phyloP scores from a whole-genome alignment of 495 filamentous ascomycete genomes.

The Penicillium cosmopolitanum region DNA sequence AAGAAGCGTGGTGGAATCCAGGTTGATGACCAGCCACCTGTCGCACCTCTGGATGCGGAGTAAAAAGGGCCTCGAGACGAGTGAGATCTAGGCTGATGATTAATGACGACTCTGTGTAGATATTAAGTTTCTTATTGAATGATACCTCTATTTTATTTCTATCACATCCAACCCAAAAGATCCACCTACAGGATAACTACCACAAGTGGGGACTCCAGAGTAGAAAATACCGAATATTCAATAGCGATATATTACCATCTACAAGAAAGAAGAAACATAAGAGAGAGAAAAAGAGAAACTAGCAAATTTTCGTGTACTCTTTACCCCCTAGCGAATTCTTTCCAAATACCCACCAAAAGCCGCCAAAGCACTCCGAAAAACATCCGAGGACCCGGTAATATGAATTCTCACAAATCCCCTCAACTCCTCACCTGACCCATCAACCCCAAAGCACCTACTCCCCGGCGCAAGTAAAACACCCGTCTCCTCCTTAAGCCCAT shows the following conservation, averaged over 20 bases:
- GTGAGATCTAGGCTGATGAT: background rate
- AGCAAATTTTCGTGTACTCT: no score
- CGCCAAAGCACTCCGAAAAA: conserved; percentile 10
- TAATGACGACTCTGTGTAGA: conserved; percentile 17
- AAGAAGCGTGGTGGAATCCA: conserved; percentile 88
- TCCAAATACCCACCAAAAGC: conserved; percentile 13
- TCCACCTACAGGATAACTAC: no score
- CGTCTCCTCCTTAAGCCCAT: conserved; percentile 6
- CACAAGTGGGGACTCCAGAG: no score
- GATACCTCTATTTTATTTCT: conserved; percentile 22
- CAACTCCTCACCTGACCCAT: conserved; percentile 8
- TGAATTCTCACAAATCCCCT: conserved; percentile 21
- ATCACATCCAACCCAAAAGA: background rate
- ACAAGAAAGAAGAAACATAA: no score
- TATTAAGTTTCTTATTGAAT: conserved; percentile 9
- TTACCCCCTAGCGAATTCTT: background rate
- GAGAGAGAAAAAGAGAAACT: no score
- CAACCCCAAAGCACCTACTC: conserved; percentile 18
- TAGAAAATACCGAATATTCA: no score
- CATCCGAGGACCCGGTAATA: conserved; percentile 11
- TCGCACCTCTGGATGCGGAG: conserved; percentile 72
- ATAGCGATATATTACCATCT: no score
- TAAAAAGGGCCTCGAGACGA: conserved; percentile 33
- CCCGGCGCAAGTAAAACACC: conserved; percentile 21
- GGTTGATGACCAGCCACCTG: conserved; percentile 74